Conservation (phyloP, 176 grass and related monocot genomes). For the Pontederia crassipes region DNA sequence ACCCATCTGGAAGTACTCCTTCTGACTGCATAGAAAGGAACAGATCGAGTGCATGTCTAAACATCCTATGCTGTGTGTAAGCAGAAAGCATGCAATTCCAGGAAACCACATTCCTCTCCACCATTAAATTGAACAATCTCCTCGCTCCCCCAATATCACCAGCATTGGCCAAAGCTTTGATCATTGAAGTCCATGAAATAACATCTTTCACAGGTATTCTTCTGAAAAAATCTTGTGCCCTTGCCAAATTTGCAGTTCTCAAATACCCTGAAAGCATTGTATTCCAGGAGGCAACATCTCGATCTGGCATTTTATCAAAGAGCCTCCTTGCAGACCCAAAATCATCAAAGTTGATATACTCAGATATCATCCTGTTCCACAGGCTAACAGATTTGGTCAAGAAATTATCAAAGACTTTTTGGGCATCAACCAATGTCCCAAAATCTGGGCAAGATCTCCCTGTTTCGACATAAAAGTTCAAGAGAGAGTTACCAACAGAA, state of each 20-base stretch:
- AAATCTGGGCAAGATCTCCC: slow-evolving; percentile 1
- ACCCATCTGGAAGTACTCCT: slow-evolving; percentile 25
- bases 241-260: slow-evolving; percentile 1
- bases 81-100: slow-evolving; percentile 48
- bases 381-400: slow-evolving; percentile 1
- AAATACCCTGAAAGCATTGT: slow-evolving; percentile 26
- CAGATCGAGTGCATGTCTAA: slow-evolving; percentile 23
- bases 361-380: slow-evolving; percentile 31
- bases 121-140: slow-evolving; percentile 36
- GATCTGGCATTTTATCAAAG: slow-evolving; percentile 31
- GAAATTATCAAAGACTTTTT: slow-evolving; percentile 28
- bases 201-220: slow-evolving; percentile 28
- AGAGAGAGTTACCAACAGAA: slow-evolving; percentile 26
- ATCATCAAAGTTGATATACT: slow-evolving; percentile 17
- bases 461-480: slow-evolving; percentile 21
- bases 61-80: slow-evolving; percentile 28
- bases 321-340: slow-evolving; percentile 1
- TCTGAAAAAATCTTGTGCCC: slow-evolving; percentile 20
- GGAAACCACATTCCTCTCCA: slow-evolving; percentile 34
- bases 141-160: slow-evolving; percentile 27
- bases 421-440: slow-evolving; percentile 13
- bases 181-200: slow-evolving; percentile 32
- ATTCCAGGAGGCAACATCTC: slow-evolving; percentile 47
- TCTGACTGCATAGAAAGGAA: slow-evolving; percentile 29
- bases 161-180: slow-evolving; percentile 16